Evolutionary conservation across 2,329 filamentous ascomycete genomes (phyloP).

Genomic region (Claviceps humidiphila): DNA sequence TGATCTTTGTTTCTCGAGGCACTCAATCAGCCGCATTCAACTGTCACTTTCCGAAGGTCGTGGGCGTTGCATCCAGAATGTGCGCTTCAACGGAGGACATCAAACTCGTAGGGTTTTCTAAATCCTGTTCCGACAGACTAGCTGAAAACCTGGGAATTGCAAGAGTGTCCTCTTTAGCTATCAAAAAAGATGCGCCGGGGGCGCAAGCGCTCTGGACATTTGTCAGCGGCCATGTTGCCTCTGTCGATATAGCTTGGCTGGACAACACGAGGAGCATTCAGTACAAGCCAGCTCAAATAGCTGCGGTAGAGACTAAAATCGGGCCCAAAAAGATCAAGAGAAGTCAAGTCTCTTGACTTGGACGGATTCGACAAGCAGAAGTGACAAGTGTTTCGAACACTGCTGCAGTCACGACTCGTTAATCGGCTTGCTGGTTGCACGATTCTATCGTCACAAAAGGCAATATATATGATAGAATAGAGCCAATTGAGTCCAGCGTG

Average conservation of each 20-base stretch:
- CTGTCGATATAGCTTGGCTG: conserved; percentile 42
- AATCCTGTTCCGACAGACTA: conserved; percentile 43
- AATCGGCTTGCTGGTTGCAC: background rate
- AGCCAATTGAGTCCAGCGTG: background rate
- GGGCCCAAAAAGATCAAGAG: conserved; percentile 15
- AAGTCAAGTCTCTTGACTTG: background rate
- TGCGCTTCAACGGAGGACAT: conserved; percentile 26
- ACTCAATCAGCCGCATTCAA: conserved; percentile 45
- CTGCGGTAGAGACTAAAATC: conserved; percentile 21
- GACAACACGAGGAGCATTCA: conserved; percentile 9
- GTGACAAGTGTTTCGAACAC: background rate
- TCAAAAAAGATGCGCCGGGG: conserved; percentile 43
- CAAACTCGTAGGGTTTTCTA: conserved; percentile 50
- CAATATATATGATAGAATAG: background rate
- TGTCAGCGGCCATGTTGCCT: conserved; percentile 36
- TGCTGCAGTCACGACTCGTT: background rate
- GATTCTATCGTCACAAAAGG: background rate
- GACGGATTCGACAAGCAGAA: background rate
- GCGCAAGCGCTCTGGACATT: conserved; percentile 43
- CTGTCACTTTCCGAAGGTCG: conserved; percentile 45
- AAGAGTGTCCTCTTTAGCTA: conserved; percentile 50
- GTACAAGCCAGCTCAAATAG: conserved; percentile 23
- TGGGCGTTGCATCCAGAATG: conserved; percentile 34
- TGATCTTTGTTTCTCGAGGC: conserved; percentile 45
- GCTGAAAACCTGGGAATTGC: conserved; percentile 45